Percentiles rank a stretch among this genome's conserved stretches.
phyloP scores from a whole-genome alignment of 495 filamentous ascomycete species.

The Pyrenopolyporus hunteri region DNA sequence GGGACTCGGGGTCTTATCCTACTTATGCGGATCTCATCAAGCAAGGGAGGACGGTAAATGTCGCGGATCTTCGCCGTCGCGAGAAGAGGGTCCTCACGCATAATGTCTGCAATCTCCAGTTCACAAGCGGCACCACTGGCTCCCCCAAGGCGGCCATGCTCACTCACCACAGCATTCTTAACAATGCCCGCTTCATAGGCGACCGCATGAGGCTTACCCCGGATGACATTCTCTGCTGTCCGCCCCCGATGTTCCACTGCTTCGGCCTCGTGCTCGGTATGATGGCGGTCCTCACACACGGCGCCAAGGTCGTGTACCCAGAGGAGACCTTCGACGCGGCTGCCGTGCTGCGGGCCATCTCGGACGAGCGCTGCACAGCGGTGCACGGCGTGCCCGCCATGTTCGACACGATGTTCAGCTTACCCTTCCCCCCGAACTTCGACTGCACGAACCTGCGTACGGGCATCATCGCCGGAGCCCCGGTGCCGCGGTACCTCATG shows the following conservation, averaged over 20 bases:
- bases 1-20: slow-evolving; percentile 54
- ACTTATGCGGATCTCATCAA: slow-evolving; percentile 60
- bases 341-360: slow-evolving; percentile 63
- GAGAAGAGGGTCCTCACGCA: slow-evolving; percentile 59
- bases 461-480: slow-evolving; percentile 72
- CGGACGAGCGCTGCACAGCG: slow-evolving; percentile 69
- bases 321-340: slow-evolving; percentile 66
- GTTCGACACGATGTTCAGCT: slow-evolving; percentile 68
- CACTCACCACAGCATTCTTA: slow-evolving; percentile 73
- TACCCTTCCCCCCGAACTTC: slow-evolving; percentile 57
- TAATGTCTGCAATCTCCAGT: slow-evolving; percentile 73
- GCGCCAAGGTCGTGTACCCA: slow-evolving; percentile 70
- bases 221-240: slow-evolving; percentile 69
- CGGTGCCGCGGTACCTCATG: slow-evolving; percentile 69
- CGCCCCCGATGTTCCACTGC: slow-evolving; percentile 75
- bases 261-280: slow-evolving; percentile 76
- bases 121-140: slow-evolving; percentile 74
- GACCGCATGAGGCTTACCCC: slow-evolving; percentile 69
- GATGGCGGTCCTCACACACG: slow-evolving; percentile 69
- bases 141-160: slow-evolving; percentile 78
- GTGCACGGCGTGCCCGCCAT: slow-evolving; percentile 76
- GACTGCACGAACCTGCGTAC: slow-evolving; percentile 63
- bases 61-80: slow-evolving; percentile 41
- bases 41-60: slow-evolving; percentile 47
- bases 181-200: slow-evolving; percentile 73